Evolutionary conservation across 257 asterid species (phyloP).

Genomic region (Jacaranda mimosifolia): DNA sequence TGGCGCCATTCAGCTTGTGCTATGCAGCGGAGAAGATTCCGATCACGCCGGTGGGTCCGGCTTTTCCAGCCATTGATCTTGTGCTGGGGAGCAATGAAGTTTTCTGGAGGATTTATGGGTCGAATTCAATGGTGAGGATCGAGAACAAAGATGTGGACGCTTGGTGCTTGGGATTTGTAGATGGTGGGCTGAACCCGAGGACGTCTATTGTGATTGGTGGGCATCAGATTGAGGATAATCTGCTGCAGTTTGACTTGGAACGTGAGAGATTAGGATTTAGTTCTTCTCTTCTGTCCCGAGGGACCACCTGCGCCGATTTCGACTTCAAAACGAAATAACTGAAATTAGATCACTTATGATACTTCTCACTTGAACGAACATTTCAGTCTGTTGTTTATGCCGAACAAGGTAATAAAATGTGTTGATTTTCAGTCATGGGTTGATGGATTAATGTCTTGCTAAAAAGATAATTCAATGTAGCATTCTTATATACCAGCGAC

Average conservation of each 20-base stretch:
- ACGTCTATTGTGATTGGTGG: conserved; percentile 50
- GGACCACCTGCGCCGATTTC: conserved; percentile 35
- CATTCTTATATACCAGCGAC: no score
- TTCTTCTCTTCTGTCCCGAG: conserved; percentile 34
- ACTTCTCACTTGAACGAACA: no score
- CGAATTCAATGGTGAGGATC: conserved; percentile 48
- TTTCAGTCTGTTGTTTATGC: no score
- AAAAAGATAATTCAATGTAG: no score
- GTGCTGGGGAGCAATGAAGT: conserved; percentile 15
- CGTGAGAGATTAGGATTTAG: conserved; percentile 43
- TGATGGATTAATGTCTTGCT: no score
- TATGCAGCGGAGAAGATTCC: conserved; percentile 22
- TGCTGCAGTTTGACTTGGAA: conserved; percentile 50
- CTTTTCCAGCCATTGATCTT: conserved; percentile 44
- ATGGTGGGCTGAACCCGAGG: conserved; percentile 38
- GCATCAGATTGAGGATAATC: conserved; percentile 46
- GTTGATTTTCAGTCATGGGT: no score
- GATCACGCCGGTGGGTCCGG: conserved; percentile 36
- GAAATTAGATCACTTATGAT: neutral
- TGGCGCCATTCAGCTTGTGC: conserved; percentile 41
- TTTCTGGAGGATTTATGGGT: conserved; percentile 44
- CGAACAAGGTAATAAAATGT: no score
- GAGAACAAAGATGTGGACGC: conserved; percentile 1
- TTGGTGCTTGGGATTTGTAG: conserved; percentile 50
- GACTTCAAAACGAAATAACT: conserved; percentile 9